Percentiles rank a stretch among this genome's conserved stretches.
phyloP scores from a whole-genome alignment of 192 early-diverging fungal species.

The Coemansia javaensis region DNA sequence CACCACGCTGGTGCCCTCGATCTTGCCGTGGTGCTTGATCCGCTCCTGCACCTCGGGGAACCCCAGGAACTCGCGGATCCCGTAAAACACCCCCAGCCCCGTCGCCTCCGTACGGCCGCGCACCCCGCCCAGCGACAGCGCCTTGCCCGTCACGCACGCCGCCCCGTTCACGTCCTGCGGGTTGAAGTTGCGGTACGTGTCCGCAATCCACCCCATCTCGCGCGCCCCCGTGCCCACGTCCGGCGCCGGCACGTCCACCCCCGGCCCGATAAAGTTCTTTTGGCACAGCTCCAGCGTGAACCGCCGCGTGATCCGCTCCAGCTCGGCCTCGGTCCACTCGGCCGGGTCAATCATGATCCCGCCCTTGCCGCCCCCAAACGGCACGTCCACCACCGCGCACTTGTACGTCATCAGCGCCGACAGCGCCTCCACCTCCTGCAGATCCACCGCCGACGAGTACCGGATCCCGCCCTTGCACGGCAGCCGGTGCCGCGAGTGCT shows the following conservation, averaged over 20 bases:
- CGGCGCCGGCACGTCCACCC: conserved; percentile 77
- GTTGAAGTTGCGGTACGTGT: conserved; percentile 82
- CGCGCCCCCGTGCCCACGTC: conserved; percentile 76
- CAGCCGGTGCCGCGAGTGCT: conserved; percentile 77
- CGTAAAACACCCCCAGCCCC: conserved; percentile 76
- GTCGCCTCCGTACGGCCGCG: conserved; percentile 80
- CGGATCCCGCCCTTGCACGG: conserved; percentile 82
- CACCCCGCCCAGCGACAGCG: conserved; percentile 71
- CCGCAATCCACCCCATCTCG: conserved; percentile 85
- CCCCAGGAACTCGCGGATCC: conserved; percentile 71
- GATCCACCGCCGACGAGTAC: conserved; percentile 70
- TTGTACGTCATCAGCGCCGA: conserved; percentile 83
- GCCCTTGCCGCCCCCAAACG: conserved; percentile 77
- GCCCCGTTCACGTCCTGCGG: conserved; percentile 73
- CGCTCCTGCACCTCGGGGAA: conserved; percentile 75
- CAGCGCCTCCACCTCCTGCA: conserved; percentile 78
- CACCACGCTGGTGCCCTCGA: conserved; percentile 60
- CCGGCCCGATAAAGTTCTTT: conserved; percentile 81
- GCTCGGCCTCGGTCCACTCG: conserved; percentile 64
- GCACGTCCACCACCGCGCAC: conserved; percentile 81
- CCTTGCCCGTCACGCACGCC: conserved; percentile 80
- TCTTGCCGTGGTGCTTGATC: conserved; percentile 55
- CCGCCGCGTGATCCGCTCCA: conserved; percentile 77
- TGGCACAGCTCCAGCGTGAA: conserved; percentile 80
- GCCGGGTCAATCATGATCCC: conserved; percentile 78